Conservation (phyloP, 2,329 filamentous ascomycete species). For the Eutypella sp. region DNA sequence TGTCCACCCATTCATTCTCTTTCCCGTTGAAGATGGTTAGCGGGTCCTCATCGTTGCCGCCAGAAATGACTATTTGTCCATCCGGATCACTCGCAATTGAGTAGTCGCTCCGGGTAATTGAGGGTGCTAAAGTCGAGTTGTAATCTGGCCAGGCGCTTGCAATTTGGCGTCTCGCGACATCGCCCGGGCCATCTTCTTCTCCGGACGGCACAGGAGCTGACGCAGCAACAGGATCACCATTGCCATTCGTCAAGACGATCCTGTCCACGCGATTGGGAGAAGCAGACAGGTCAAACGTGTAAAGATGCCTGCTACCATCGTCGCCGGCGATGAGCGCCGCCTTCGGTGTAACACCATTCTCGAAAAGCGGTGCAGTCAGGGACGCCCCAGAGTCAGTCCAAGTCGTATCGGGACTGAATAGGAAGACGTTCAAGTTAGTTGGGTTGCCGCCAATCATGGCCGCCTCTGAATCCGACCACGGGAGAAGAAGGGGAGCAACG, state of each 20-base stretch:
- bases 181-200: slow-evolving; percentile 25
- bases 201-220: slow-evolving; percentile 36
- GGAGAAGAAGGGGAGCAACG: slow-evolving; percentile 65
- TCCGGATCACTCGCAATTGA: slow-evolving; percentile 63
- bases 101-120: slow-evolving; percentile 58
- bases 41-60: slow-evolving; percentile 62
- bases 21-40: slow-evolving; percentile 73
- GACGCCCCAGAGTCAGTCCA: slow-evolving; percentile 66
- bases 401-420: slow-evolving; percentile 58
- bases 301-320: slow-evolving; percentile 73
- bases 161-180: slow-evolving; percentile 37
- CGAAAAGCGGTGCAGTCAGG: slow-evolving; percentile 55
- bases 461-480: slow-evolving; percentile 66
- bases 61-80: slow-evolving; percentile 72
- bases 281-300: slow-evolving; percentile 69
- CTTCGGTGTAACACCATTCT: slow-evolving; percentile 52
- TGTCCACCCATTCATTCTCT: slow-evolving; percentile 74
- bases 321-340: slow-evolving; percentile 63
- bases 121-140: slow-evolving; percentile 68
- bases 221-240: slow-evolving; percentile 48
- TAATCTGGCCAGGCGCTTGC: slow-evolving; percentile 70
- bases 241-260: slow-evolving; percentile 59
- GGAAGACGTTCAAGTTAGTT: slow-evolving; percentile 63
- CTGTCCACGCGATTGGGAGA: slow-evolving; percentile 72
- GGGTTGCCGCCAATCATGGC: slow-evolving; percentile 69